Conservation (phyloP, 1,139 yeast genomes). For the Taiozyma sp. region DNA sequence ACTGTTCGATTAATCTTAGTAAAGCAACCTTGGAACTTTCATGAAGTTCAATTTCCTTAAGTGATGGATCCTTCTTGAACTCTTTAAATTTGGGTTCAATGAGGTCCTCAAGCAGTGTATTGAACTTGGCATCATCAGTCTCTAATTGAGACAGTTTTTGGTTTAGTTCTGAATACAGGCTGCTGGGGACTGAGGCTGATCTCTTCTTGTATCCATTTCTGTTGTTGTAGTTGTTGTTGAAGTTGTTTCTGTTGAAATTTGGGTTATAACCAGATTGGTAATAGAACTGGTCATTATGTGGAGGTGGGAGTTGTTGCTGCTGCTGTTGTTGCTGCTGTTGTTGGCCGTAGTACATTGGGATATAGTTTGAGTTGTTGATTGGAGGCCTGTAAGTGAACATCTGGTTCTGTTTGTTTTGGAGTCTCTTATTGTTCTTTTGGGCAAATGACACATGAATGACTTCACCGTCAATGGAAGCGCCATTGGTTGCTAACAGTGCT, state of each 20-base stretch:
- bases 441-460: slow-evolving; percentile 33
- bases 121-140: slow-evolving; percentile 9
- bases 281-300: background rate
- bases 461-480: slow-evolving; percentile 26
- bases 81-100: slow-evolving; percentile 10
- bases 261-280: background rate
- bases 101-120: slow-evolving; percentile 7
- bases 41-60: background rate
- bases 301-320: background rate
- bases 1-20: background rate
- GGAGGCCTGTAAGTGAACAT: background rate
- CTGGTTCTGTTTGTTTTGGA: slow-evolving; percentile 1
- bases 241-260: background rate
- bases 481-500: slow-evolving; percentile 40
- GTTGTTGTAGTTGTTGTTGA: background rate
- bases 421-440: slow-evolving; percentile 24
- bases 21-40: slow-evolving; percentile 1
- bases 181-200: background rate
- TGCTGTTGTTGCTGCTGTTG: background rate
- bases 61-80: background rate
- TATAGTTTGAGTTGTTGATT: background rate
- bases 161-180: slow-evolving; percentile 2
- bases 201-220: background rate
- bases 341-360: background rate
- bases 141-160: slow-evolving; percentile 7